A percentile compares a stretch with the other conserved stretches of the same genome.
These are phyloP conservation scores for Aspergillus awamori DNA, from an alignment of 2,329 filamentous ascomycete species.

Conservation along the genomic window DNA sequence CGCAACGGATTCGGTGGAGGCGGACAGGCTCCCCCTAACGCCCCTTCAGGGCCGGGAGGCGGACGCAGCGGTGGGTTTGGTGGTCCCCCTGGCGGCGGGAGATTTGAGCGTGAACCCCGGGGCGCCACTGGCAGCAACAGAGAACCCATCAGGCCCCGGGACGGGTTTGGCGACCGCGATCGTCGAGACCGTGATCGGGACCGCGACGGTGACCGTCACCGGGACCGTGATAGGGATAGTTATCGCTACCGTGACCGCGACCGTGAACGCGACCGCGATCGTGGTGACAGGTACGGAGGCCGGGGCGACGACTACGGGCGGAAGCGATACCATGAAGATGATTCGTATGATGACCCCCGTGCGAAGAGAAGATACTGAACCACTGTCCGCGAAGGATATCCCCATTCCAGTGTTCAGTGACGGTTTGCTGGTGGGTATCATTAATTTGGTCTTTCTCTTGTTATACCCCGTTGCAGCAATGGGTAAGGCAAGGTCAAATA, in stretches of 20 bases:
- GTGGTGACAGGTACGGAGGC: constrained; percentile 51
- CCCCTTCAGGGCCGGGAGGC: constrained; percentile 58
- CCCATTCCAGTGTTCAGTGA: constrained; percentile 26
- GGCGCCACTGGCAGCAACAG: constrained; percentile 75
- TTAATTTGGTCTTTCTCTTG: constrained; percentile 33
- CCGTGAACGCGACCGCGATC: constrained; percentile 54
- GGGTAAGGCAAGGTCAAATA: constrained; percentile 38
- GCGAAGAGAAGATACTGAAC: constrained; percentile 62
- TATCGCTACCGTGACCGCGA: constrained; percentile 45
- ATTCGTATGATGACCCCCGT: constrained; percentile 75
- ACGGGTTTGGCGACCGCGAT: constrained; percentile 57
- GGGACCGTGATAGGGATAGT: constrained; percentile 60
- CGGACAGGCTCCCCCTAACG: constrained; percentile 53
- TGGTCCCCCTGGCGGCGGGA: constrained; percentile 30
- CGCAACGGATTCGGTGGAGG: constrained; percentile 54
- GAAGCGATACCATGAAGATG: constrained; percentile 75
- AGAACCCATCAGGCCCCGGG: constrained; percentile 74
- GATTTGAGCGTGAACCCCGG: constrained; percentile 57
- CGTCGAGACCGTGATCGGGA: constrained; percentile 48
- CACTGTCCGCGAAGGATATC: constrained; percentile 15
- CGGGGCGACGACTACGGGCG: constrained; percentile 57
- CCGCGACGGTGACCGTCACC: constrained; percentile 57
- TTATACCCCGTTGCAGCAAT: constrained; percentile 33
- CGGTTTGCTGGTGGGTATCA: constrained; percentile 51
- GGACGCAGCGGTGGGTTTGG: constrained; percentile 57